A percentile compares a stretch with the other conserved stretches of the same genome.
phyloP scores from a whole-genome alignment of 768 basidiomycete species.

The Agaricus blazei region DNA sequence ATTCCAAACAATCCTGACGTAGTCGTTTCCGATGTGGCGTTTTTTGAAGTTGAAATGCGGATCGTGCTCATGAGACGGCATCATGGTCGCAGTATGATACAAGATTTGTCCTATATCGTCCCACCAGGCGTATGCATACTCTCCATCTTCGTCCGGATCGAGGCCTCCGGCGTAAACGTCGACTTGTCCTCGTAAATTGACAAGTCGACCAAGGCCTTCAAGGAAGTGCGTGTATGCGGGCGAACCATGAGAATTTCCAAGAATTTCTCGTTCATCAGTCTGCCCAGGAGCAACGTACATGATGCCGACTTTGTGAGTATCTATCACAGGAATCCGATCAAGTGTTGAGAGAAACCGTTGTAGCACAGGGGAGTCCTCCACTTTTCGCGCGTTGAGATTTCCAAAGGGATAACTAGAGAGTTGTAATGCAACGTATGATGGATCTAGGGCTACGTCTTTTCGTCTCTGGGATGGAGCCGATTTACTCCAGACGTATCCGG shows the following conservation, averaged over 20 bases:
- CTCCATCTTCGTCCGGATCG: slow-evolving; percentile 88
- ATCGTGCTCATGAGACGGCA: slow-evolving; percentile 76
- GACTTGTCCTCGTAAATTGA: slow-evolving; percentile 82
- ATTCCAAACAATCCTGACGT: slow-evolving; percentile 95
- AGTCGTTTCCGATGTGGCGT: slow-evolving; percentile 95
- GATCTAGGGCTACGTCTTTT: slow-evolving; percentile 81
- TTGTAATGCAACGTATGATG: slow-evolving; percentile 81
- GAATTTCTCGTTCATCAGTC: slow-evolving; percentile 75
- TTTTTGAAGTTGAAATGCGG: slow-evolving; percentile 82
- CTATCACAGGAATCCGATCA: slow-evolving; percentile 89
- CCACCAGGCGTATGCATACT: slow-evolving; percentile 99
- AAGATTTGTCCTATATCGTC: slow-evolving; percentile 94
- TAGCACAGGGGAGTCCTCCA: slow-evolving; percentile 36
- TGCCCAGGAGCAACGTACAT: slow-evolving; percentile 95
- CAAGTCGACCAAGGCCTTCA: slow-evolving; percentile 81
- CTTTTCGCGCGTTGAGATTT: slow-evolving; percentile 36
- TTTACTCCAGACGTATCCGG: slow-evolving; percentile 85
- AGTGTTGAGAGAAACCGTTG: slow-evolving; percentile 26
- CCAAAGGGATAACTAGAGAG: slow-evolving; percentile 62
- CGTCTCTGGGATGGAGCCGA: slow-evolving; percentile 85
- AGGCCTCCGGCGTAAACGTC: slow-evolving; percentile 93
- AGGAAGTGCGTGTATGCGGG: slow-evolving; percentile 94
- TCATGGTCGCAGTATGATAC: slow-evolving; percentile 95
- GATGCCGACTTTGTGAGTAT: slow-evolving; percentile 95
- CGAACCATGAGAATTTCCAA: slow-evolving; percentile 88